Evolutionary conservation across 805 yeast genomes (phyloP), one percentile per base, ranked within the genome.

Genomic region (Yueomyces sinensis): DNA sequence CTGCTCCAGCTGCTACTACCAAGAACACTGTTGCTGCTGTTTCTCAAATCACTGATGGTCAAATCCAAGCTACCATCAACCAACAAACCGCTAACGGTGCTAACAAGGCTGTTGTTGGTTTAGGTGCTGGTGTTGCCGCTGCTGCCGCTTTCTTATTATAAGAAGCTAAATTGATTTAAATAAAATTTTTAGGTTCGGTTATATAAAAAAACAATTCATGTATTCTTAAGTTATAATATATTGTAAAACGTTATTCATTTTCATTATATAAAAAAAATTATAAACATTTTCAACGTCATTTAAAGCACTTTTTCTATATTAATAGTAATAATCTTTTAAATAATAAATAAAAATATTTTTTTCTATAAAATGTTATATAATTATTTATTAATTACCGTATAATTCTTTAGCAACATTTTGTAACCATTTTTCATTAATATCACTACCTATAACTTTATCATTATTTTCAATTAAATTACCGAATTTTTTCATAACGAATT

Each of bases 41-140:
- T n/a, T 25, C 28, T 25, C 28, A 25, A 25, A 25, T 25, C 28
- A 25, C 28, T n/a, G 28, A 25, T 25, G 28, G 28, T 25, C 28
- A 25, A 25, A 18, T 17, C 9, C 25, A 31, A 25, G 28, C 28
- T 25, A 25, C 28, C 14, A 37, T 30, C 16, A 9, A 24, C n/a
- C 34, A 30, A 31, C 43, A 43, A 37, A 42, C 52, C 17, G 44
- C 40, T 29, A 46, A 45, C 32, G 47, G 43, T 41, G 49, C 49
- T 33, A 41, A 37, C 24, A 45, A 33, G 33, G 45, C 45, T 32
- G 41, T 32, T 29, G 41, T 34, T 27, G 47, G 49, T 37, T 30
- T 41, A 35, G 47, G 47, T 38, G 47, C 46, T 27, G 45, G 46
- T 43, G 38, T 36, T 18, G 27, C 40, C 19, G 48, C 46, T 17